Conservation (phyloP, 306 rosid genomes). For the Ormosia semicastrata region DNA sequence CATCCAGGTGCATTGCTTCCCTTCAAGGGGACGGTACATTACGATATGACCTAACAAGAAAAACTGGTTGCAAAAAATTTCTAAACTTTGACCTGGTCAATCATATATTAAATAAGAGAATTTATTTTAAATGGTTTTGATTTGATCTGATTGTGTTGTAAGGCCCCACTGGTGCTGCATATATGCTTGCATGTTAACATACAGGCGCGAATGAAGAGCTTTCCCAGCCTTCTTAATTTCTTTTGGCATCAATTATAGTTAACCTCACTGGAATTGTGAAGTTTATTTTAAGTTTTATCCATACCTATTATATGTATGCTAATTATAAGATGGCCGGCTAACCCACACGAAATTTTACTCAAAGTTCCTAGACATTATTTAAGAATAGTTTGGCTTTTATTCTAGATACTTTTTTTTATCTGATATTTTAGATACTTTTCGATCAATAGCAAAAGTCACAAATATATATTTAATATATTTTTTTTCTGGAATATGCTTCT, state of each 20-base stretch:
- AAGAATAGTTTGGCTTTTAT: background rate
- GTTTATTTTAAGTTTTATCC: no score
- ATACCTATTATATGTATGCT: background rate
- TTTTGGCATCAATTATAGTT: background rate
- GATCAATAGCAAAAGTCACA: no score
- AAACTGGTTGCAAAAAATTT: background rate
- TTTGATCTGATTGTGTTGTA: background rate
- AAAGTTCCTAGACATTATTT: background rate
- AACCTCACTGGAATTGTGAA: no score
- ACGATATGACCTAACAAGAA: constrained; percentile 19
- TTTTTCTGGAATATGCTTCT: no score
- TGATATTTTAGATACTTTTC: no score
- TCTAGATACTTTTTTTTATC: no score
- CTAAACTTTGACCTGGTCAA: background rate
- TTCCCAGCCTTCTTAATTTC: background rate
- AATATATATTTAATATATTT: no score
- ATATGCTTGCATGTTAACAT: background rate
- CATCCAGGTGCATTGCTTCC: constrained; percentile 14
- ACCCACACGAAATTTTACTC: background rate
- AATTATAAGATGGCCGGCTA: background rate
- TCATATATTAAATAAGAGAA: background rate
- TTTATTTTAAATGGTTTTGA: background rate
- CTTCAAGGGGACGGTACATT: constrained; percentile 16
- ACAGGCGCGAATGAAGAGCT: background rate
- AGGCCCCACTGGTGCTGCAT: constrained; percentile 9